Evolutionary conservation across 2,329 filamentous ascomycete species (phyloP).

Genomic region (Aspergillus candidus): DNA sequence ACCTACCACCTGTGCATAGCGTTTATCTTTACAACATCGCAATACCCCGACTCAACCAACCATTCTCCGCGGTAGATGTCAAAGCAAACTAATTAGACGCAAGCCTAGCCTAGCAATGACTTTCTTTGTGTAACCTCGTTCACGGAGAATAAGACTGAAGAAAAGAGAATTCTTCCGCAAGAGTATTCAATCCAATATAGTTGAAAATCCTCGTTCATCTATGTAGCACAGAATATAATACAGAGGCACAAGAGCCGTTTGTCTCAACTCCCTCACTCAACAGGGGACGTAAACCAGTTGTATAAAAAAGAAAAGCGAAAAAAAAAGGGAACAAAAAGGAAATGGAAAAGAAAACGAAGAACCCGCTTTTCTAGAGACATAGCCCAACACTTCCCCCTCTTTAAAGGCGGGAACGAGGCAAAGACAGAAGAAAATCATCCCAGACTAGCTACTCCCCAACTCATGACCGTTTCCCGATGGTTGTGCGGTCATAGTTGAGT

Average conservation of each 20-base stretch:
- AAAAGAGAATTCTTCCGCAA: too few relatives aligned
- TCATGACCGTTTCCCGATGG: too few relatives aligned
- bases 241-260: slow-evolving; percentile 13
- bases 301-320: slow-evolving; percentile 6
- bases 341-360: slow-evolving; percentile 10
- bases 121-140: too few relatives aligned
- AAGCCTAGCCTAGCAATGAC: too few relatives aligned
- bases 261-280: too few relatives aligned
- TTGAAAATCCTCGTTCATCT: slow-evolving; percentile 7
- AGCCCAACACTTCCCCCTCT: slow-evolving; percentile 3
- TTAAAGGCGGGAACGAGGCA: slow-evolving; percentile 5
- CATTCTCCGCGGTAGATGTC: too few relatives aligned
- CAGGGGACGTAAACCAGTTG: too few relatives aligned
- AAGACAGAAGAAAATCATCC: slow-evolving; percentile 1
- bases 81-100: too few relatives aligned
- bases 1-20: slow-evolving; percentile 1
- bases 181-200: neutral
- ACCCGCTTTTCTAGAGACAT: slow-evolving; percentile 6
- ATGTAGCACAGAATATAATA: slow-evolving; percentile 9
- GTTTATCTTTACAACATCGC: neutral
- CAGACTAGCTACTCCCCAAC: slow-evolving; percentile 9
- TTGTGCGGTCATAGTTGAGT: slow-evolving; percentile 29
- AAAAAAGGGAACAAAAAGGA: slow-evolving; percentile 10
- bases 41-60: neutral
- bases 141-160: too few relatives aligned